These are phyloP conservation scores for Cercophora sp. DNA, from an alignment of 495 filamentous ascomycete species.

Conservation along the genomic window DNA sequence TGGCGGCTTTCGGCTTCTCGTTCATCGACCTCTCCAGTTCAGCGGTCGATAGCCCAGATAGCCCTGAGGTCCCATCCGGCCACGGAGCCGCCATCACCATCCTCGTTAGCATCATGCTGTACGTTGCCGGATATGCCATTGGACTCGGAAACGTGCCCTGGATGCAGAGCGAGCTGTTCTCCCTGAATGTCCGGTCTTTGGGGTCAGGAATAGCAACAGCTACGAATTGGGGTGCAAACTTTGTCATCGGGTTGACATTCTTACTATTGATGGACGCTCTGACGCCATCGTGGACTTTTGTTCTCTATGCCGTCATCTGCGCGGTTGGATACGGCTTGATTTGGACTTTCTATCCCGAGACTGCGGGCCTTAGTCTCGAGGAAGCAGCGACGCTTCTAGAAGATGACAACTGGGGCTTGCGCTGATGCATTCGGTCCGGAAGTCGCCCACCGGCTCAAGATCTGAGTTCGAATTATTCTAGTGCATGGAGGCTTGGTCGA, in stretches of 20 bases:
- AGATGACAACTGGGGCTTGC: slow-evolving; percentile 67
- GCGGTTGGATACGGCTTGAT: slow-evolving; percentile 60
- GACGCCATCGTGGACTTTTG: slow-evolving; percentile 74
- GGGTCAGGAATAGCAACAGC: slow-evolving; percentile 81
- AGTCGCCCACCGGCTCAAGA: background rate
- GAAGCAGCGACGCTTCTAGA: slow-evolving; percentile 71
- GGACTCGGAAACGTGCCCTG: slow-evolving; percentile 92
- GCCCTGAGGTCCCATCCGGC: slow-evolving; percentile 14
- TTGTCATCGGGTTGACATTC: slow-evolving; percentile 83
- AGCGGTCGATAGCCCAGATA: background rate
- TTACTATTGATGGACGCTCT: slow-evolving; percentile 78
- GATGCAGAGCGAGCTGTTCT: slow-evolving; percentile 90
- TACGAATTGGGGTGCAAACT: slow-evolving; percentile 87
- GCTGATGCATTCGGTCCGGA: slow-evolving; percentile 19
- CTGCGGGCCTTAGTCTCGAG: slow-evolving; percentile 74
- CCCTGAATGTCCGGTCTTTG: slow-evolving; percentile 73
- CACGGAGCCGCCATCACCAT: slow-evolving; percentile 51
- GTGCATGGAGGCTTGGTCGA: too few relatives aligned
- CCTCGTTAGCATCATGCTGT: slow-evolving; percentile 69
- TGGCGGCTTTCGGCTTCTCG: slow-evolving; percentile 64
- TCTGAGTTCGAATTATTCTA: background rate
- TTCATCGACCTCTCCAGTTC: slow-evolving; percentile 47
- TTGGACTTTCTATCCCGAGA: slow-evolving; percentile 79
- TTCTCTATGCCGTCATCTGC: slow-evolving; percentile 69
- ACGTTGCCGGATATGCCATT: slow-evolving; percentile 78